phyloP scores from a whole-genome alignment of 2,329 filamentous ascomycete genomes.

The Ceratocystis smalleyi region DNA sequence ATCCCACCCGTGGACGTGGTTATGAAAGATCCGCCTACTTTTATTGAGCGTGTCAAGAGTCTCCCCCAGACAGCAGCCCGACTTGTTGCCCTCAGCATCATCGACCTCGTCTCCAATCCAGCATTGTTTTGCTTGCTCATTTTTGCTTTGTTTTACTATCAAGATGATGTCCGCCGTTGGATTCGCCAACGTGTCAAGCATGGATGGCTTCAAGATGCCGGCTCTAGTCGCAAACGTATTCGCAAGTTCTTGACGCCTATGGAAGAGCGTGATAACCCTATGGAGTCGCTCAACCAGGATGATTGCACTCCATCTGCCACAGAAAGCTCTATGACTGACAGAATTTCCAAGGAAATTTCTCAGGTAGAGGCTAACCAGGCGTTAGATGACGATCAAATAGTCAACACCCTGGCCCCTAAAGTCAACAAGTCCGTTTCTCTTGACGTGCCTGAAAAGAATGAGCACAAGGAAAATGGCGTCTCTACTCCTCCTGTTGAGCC shows the following conservation, averaged over 20 bases:
- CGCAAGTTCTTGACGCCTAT: slow-evolving; percentile 12
- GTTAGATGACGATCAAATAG: not conserved
- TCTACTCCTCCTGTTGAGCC: not conserved
- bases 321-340: not conserved
- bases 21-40: slow-evolving; percentile 25
- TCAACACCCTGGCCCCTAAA: not conserved
- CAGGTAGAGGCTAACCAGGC: not conserved
- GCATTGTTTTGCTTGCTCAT: slow-evolving; percentile 33
- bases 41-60: slow-evolving; percentile 36
- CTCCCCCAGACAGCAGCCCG: slow-evolving; percentile 34
- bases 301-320: not conserved
- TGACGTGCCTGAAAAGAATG: not conserved
- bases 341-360: not conserved
- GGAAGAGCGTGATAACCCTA: slow-evolving; percentile 13
- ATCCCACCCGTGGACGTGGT: slow-evolving; percentile 19
- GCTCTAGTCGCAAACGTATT: slow-evolving; percentile 10
- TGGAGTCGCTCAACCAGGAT: slow-evolving; percentile 3
- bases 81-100: slow-evolving; percentile 24
- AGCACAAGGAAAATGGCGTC: not conserved
- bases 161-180: slow-evolving; percentile 31
- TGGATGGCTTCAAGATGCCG: slow-evolving; percentile 11
- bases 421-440: not conserved
- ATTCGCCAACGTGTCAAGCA: slow-evolving; percentile 14
- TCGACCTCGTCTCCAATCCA: slow-evolving; percentile 43
- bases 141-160: slow-evolving; percentile 29